phyloP scores from a whole-genome alignment of 2,329 filamentous ascomycete genomes.

The Claviceps fusiformis region DNA sequence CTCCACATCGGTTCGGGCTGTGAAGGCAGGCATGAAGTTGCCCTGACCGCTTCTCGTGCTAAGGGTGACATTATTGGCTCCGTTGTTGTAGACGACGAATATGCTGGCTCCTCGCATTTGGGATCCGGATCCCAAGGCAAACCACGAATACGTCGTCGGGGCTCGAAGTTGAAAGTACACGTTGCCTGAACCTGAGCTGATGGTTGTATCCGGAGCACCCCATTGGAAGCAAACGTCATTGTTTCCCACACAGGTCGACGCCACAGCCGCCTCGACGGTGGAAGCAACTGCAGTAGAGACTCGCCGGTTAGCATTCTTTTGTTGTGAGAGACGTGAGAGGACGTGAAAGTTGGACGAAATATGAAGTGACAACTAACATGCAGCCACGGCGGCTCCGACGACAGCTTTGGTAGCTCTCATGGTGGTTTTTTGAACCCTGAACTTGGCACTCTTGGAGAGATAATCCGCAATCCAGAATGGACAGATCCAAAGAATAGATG shows the following conservation, averaged over 20 bases:
- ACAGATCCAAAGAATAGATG: background rate
- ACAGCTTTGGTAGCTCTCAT: background rate
- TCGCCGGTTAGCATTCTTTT: background rate
- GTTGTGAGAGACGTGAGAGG: background rate
- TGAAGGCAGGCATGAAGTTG: slow-evolving; percentile 35
- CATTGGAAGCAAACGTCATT: slow-evolving; percentile 37
- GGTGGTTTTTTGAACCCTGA: background rate
- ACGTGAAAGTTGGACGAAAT: background rate
- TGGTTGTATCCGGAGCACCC: slow-evolving; percentile 37
- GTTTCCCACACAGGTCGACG: background rate
- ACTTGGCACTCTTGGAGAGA: background rate
- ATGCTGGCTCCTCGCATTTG: slow-evolving; percentile 45
- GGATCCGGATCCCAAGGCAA: slow-evolving; percentile 42
- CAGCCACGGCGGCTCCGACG: background rate
- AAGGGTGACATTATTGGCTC: slow-evolving; percentile 45
- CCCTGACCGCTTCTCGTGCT: slow-evolving; percentile 39
- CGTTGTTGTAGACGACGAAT: slow-evolving; percentile 48
- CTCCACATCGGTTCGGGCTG: slow-evolving; percentile 28
- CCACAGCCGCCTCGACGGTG: background rate
- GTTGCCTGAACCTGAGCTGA: slow-evolving; percentile 34
- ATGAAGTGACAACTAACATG: background rate
- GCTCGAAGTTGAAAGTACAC: slow-evolving; percentile 44
- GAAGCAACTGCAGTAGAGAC: background rate
- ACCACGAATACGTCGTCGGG: slow-evolving; percentile 39
- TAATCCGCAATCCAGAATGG: background rate